These are phyloP conservation scores for Malus hybrid DNA, from an alignment of 331 rosid genomes.

Conservation along the genomic window DNA sequence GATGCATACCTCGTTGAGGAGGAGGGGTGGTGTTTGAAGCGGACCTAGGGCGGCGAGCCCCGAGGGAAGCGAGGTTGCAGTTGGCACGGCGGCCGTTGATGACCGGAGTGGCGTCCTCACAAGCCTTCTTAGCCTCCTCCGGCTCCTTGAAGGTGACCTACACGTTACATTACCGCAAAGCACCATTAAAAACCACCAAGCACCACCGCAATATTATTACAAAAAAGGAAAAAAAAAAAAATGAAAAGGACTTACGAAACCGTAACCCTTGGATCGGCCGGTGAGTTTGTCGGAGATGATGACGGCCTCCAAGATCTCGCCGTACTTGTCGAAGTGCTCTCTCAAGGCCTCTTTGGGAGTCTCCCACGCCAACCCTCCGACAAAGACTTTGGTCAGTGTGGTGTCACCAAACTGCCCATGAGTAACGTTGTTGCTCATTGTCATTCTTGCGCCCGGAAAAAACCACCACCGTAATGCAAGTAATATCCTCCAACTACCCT, in stretches of 20 bases:
- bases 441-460: constrained; percentile 9
- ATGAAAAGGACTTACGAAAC: constrained; percentile 48
- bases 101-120: constrained; percentile 59
- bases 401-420: constrained; percentile 63
- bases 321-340: constrained; percentile 63
- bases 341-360: constrained; percentile 68
- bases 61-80: constrained; percentile 75
- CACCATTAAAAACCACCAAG: not conserved
- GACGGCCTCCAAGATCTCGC: constrained; percentile 85
- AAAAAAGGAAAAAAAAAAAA: not conserved
- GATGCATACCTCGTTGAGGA: constrained; percentile 29
- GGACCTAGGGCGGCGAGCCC: constrained; percentile 63
- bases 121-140: constrained; percentile 80
- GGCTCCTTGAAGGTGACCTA: constrained; percentile 79
- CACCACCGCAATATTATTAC: not conserved
- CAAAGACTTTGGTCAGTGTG: constrained; percentile 75
- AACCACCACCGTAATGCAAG: not conserved
- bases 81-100: constrained; percentile 85
- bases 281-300: constrained; percentile 72
- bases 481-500: not conserved
- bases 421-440: constrained; percentile 21
- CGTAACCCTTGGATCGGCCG: constrained; percentile 93
- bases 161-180: not conserved
- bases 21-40: constrained; percentile 41
- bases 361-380: constrained; percentile 86